Base-by-base conservation (phyloP, 1,284 basidiomycete genomes). In the Puccinia hordei region DNA sequence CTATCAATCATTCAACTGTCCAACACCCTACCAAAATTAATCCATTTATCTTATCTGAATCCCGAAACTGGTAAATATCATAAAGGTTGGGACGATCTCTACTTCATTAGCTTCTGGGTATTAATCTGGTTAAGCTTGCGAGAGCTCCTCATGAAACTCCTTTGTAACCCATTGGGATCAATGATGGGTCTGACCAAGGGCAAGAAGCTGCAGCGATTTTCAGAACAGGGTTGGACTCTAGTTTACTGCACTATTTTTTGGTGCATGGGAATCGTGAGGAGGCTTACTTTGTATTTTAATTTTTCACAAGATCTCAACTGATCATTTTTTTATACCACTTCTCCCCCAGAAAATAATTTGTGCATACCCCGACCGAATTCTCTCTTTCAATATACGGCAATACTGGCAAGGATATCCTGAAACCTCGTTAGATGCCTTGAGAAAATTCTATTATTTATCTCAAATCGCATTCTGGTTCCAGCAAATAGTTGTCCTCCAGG, bases 401-500 rank as follows among this genome's bases (percentile, higher is more conserved):
- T 81, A 76, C 55, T 81, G 80, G 80, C 44, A 57, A 19, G 53
- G 51, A 41, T 85, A 85, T 49, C 85, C 85, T 13, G 77, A 83
- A 33, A 81, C 82, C 38, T 83, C 74, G 0, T 82, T 86, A 55
- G 82, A 83, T 30, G 83, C 82, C 0, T 74, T 84, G 19, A 82
- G 81, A 49, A 85, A 85, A 71, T 83, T 84, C 61, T 85, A 86
- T 81, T 86, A 86, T 81, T 83, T 86, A 12, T 82, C 83, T 33
- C 84, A 85, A 65, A 82, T 81, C 24, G 85, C 84, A 1, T 86
- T 85, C 69, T 86, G 85, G 83, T 82, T 86, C 63, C 85, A 86
- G 71, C 85, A 85, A 82, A 80, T 85, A 22, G 82, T 86, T 69
- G 85, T 85, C 12, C 81, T 86, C 22, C 83, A 85, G 49, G 80